Base-by-base conservation (phyloP, 176 grass and related monocot species). In the Hsuehochloa calcarea region DNA sequence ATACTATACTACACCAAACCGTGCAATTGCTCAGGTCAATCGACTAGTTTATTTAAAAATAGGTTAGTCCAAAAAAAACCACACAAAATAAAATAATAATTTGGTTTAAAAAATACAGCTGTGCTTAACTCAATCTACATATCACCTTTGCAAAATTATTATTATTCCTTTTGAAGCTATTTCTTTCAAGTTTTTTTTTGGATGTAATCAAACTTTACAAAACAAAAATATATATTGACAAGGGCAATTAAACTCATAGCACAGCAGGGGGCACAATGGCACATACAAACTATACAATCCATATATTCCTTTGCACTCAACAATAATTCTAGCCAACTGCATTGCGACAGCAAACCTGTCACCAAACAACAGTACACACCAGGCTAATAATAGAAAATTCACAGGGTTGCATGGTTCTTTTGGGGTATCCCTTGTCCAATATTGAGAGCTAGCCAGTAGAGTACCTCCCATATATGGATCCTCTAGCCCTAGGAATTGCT, bases 371-470 rank as follows among this genome's bases (percentile, higher is more conserved):
- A 51, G 59, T 79, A 75, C 50, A 52, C 50, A 52, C 29, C 60
- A 16, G 19, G 29, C 59, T 72, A 61, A 90, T 74, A 79, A 87
- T 80, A 80, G 49, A 73, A 86, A 90, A 79, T 35, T 80, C 39
- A 87, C 6, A 74, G 59, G 52, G 60, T 60, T 65, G 67, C 35
- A 71, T 87, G 84, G 80, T 78, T 83, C 80, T 83, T 87, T 87
- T 79, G 84, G 79, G 72, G 56, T 38, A 86, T 86, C 79, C 73
- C 47, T 58, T 83, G 88, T 79, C 79, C 84, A 78, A 44, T 46
- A 4, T 11, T 31, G 64, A 64, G 62, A 41, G 43, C 54, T 72
- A 41, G 43, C 54, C 65, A 66, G 65, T 35, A 78, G 56, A 76
- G 59, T 34, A 72, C 80, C 68, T 82, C 84, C 79, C 67, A 82